Conservation (phyloP, 805 yeast species). For the Wickerhamiella domercqiae region DNA sequence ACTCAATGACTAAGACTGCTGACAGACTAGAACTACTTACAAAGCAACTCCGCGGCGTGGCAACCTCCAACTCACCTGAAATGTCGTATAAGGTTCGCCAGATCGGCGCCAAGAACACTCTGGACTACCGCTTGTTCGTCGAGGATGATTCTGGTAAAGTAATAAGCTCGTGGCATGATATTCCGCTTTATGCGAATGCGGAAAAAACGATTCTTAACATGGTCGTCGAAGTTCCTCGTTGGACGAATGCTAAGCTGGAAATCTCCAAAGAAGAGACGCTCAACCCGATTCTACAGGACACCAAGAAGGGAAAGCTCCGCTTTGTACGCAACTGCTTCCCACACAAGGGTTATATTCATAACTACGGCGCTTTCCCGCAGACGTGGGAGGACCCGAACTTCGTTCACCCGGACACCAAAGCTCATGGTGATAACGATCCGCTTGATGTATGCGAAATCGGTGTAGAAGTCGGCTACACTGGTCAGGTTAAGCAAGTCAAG, state of each 20-base stretch:
- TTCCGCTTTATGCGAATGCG: constrained; percentile 85
- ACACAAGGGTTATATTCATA: constrained; percentile 95
- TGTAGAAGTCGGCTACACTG: constrained; percentile 37
- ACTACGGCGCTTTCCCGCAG: constrained; percentile 98
- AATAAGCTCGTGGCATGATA: constrained; percentile 89
- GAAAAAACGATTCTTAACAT: constrained; percentile 76
- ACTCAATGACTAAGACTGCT: too few relatives aligned
- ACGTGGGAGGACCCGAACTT: constrained; percentile 95
- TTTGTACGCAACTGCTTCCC: constrained; percentile 97
- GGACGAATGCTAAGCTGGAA: constrained; percentile 96
- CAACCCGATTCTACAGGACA: constrained; percentile 94
- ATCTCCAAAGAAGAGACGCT: constrained; percentile 68
- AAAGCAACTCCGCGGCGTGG: too few relatives aligned
- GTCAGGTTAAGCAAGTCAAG: constrained; percentile 74
- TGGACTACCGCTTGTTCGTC: constrained; percentile 80
- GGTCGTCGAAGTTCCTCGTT: constrained; percentile 95
- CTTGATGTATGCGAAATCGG: constrained; percentile 90
- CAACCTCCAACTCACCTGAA: too few relatives aligned
- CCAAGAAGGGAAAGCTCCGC: constrained; percentile 92
- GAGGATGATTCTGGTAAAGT: constrained; percentile 81
- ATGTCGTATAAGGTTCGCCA: constrained; percentile 70
- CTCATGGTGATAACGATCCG: constrained; percentile 86
- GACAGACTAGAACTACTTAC: too few relatives aligned
- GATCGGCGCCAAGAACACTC: constrained; percentile 89
- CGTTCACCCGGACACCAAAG: constrained; percentile 31